phyloP scores from a whole-genome alignment of 495 filamentous ascomycete species.

The Podospora australis region DNA sequence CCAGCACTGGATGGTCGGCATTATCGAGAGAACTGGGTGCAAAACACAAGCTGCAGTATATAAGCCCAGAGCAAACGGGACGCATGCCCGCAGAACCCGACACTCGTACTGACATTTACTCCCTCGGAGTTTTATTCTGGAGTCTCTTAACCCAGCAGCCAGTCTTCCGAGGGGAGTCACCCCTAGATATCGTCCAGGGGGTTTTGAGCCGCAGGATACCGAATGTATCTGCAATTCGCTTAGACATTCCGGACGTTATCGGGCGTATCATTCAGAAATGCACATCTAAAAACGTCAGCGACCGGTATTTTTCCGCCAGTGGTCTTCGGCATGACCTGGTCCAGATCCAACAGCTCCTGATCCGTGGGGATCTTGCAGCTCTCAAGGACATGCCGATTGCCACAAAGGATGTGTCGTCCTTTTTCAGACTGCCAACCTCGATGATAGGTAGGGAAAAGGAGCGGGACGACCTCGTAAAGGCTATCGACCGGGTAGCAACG shows the following conservation, averaged over 20 bases:
- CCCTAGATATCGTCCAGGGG: slow-evolving; percentile 81
- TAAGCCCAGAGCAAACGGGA: slow-evolving; percentile 88
- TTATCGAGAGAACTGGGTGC: slow-evolving; percentile 73
- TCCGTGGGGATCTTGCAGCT: slow-evolving; percentile 62
- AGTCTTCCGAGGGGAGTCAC: slow-evolving; percentile 68
- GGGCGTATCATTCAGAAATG: slow-evolving; percentile 80
- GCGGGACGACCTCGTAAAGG: slow-evolving; percentile 56
- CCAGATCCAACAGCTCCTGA: slow-evolving; percentile 61
- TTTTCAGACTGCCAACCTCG: slow-evolving; percentile 71
- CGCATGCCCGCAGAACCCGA: slow-evolving; percentile 85
- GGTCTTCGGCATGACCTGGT: slow-evolving; percentile 72
- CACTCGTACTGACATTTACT: slow-evolving; percentile 84
- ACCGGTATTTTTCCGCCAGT: slow-evolving; percentile 77
- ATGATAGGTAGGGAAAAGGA: slow-evolving; percentile 76
- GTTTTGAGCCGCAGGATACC: slow-evolving; percentile 72
- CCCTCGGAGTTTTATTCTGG: slow-evolving; percentile 80
- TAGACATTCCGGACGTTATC: slow-evolving; percentile 75
- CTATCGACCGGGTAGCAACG: slow-evolving; percentile 65
- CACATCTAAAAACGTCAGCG: slow-evolving; percentile 75
- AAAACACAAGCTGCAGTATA: slow-evolving; percentile 77
- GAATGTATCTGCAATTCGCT: slow-evolving; percentile 62
- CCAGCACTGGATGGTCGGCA: slow-evolving; percentile 74
- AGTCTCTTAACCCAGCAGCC: slow-evolving; percentile 70
- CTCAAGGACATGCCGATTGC: slow-evolving; percentile 66
- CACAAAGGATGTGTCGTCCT: slow-evolving; percentile 73